Percentiles rank a stretch among this genome's conserved stretches.
Evolutionary conservation across 345 rosid species (phyloP).

Genomic region (Litchi chinensis): DNA sequence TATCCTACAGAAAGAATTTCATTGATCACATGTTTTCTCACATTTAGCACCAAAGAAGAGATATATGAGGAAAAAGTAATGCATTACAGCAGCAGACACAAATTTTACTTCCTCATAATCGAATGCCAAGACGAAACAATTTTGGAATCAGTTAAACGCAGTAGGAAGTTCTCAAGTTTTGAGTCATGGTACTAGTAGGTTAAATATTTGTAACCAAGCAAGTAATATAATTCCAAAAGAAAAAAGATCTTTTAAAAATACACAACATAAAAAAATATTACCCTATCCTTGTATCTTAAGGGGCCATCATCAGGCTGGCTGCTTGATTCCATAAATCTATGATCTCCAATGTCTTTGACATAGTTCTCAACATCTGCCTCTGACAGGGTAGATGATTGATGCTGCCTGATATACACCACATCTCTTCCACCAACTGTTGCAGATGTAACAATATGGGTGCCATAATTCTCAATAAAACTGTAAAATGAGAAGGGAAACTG

Average conservation of each 20-base stretch:
- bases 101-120: neutral
- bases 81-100: neutral
- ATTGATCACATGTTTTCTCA: slow-evolving; percentile 25
- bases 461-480: slow-evolving; percentile 88
- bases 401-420: slow-evolving; percentile 90
- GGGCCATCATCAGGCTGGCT: slow-evolving; percentile 65
- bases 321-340: slow-evolving; percentile 66
- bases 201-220: neutral
- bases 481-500: slow-evolving; percentile 15
- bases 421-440: slow-evolving; percentile 97
- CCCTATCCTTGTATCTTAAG: slow-evolving; percentile 94
- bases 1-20: slow-evolving; percentile 77
- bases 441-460: slow-evolving; percentile 89
- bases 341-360: slow-evolving; percentile 69
- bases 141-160: neutral
- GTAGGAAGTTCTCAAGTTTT: neutral
- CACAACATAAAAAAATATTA: slow-evolving; percentile 33
- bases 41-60: neutral
- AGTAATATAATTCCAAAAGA: neutral
- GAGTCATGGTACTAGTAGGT: neutral
- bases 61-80: slow-evolving; percentile 1
- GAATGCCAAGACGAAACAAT: neutral
- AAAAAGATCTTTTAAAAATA: slow-evolving; percentile 5
- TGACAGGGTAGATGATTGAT: slow-evolving; percentile 78
- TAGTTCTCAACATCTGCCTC: slow-evolving; percentile 73